These are phyloP conservation scores for Sergeia podlipaevii DNA, from an alignment of 208 protist genomes.

Conservation along the genomic window DNA sequence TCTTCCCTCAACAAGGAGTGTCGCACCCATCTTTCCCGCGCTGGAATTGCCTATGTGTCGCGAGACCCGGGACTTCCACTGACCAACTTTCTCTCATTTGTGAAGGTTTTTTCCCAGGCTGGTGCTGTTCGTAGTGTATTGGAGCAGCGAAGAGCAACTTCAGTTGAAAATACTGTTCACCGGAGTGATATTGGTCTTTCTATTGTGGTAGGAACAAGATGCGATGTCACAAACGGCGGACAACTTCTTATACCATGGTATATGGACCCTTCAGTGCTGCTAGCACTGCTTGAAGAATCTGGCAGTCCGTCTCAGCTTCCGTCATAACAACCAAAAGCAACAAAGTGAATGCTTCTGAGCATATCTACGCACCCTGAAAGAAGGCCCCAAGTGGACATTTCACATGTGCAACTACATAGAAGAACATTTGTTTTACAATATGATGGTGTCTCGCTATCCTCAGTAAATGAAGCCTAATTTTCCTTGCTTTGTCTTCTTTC, in stretches of 20 bases:
- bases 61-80: constrained; percentile 68
- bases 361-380: no score
- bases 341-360: no score
- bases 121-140: constrained; percentile 49
- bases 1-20: constrained; percentile 60
- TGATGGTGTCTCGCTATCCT: no score
- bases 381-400: no score
- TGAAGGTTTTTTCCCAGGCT: constrained; percentile 52
- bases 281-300: constrained; percentile 40
- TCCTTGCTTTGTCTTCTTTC: constrained; percentile 3
- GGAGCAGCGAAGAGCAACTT: constrained; percentile 4
- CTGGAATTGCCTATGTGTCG: constrained; percentile 66
- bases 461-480: no score
- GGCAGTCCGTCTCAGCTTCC: background rate
- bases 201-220: constrained; percentile 59
- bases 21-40: constrained; percentile 29
- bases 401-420: no score
- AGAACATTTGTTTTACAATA: no score
- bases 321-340: background rate
- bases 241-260: constrained; percentile 77
- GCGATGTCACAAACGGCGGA: constrained; percentile 76
- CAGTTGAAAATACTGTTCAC: background rate
- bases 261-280: constrained; percentile 60
- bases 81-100: constrained; percentile 70
- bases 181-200: constrained; percentile 39